Base-by-base conservation (phyloP, 306 rosid genomes). In the Lagenaria siceraria region DNA sequence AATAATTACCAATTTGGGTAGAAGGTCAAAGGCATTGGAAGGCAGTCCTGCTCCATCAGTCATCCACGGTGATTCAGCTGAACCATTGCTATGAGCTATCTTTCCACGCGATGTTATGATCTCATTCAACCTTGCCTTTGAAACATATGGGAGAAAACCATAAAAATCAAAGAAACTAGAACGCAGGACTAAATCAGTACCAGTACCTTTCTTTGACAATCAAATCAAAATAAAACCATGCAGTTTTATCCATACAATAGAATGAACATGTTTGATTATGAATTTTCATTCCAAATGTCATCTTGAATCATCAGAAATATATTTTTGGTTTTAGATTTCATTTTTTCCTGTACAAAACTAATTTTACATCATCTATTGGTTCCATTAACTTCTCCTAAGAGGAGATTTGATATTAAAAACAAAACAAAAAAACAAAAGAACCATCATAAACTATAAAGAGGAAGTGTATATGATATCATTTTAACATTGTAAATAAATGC, bases 41-140 rank as follows among this genome's bases (percentile, higher is more conserved):
- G 97, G 96, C 75, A 90, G 84, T 68, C 99, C 99, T 36, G 84
- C 91, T 85, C 99, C 99, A 80, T 95, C 99, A 78, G 80, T 81
- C 87, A 75, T 89, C 99, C 99, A 92, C 48, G 93, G 91, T 78
- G 82, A 83, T 85, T 90, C 86, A 36, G 76, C 31, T 56, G 90
- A 81, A 78, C 74, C 92, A 74, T 86, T 84, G 74, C 75, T 77
- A 69, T 84, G 86, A 64, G 31, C 72, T 14, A 77, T 78, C 85
- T 83, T 88, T 29, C 78, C 79, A 81, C 82, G 80, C 13, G 84
- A 87, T 78, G 90, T 90, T 48, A 95, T 85, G 74, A 88, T 90
- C 81, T 87, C 99, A 59, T 90, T 87, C 85, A 95, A 80, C 86
- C 92, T 86, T 82, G 89, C 90, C 98, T 95, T 86, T 78, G 86